phyloP scores from a whole-genome alignment of 2,329 filamentous ascomycete species.

The Cryphonectria naterciae region DNA sequence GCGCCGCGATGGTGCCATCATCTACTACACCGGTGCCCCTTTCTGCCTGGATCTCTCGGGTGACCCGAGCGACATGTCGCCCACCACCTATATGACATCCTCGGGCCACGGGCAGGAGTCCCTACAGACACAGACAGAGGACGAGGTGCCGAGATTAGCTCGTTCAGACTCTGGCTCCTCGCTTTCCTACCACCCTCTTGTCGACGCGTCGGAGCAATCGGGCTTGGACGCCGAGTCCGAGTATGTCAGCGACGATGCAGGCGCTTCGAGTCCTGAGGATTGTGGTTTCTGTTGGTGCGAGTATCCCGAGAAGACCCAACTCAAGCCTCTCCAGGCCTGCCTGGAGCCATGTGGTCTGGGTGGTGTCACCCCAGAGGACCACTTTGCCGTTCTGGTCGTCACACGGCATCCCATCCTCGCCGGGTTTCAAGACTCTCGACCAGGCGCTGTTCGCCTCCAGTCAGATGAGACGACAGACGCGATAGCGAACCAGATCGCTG shows the following conservation, averaged over 20 bases:
- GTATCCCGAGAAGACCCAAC: conserved; percentile 43
- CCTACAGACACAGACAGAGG: conserved; percentile 30
- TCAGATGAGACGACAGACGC: conserved; percentile 42
- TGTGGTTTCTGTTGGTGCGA: conserved; percentile 53
- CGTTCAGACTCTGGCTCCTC: conserved; percentile 57
- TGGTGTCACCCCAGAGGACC: conserved; percentile 65
- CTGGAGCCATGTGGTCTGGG: conserved; percentile 64
- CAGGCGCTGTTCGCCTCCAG: neutral
- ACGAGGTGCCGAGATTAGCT: conserved; percentile 36
- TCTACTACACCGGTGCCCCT: conserved; percentile 79
- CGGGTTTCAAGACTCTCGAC: conserved; percentile 11
- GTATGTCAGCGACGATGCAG: conserved; percentile 38
- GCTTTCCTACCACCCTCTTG: conserved; percentile 54
- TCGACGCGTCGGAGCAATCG: conserved; percentile 39
- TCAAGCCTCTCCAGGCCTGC: conserved; percentile 51
- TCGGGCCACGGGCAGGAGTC: conserved; percentile 44
- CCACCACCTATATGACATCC: conserved; percentile 54
- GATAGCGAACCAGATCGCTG: conserved; percentile 48
- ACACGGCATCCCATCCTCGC: conserved; percentile 48
- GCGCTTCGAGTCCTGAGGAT: conserved; percentile 45
- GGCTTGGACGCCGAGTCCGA: conserved; percentile 38
- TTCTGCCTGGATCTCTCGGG: conserved; percentile 83
- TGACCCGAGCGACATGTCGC: conserved; percentile 57
- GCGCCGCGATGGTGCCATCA: conserved; percentile 72
- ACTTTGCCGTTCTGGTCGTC: conserved; percentile 61